Evolutionary conservation across 345 rosid species (phyloP).

Genomic region (Zanthoxylum bungeanum): DNA sequence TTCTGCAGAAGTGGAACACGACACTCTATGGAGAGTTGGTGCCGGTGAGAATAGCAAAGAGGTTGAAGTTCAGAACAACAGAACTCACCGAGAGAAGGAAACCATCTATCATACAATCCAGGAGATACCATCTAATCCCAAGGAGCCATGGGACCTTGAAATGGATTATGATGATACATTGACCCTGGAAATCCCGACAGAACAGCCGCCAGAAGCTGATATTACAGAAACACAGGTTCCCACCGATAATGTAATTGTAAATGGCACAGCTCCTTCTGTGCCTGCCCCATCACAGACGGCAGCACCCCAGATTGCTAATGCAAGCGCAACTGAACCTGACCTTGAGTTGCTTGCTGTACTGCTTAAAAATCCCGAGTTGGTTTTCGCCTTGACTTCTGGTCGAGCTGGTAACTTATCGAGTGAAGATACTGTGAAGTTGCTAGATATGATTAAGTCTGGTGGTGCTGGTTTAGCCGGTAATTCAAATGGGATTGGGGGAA

Average conservation of each 20-base stretch:
- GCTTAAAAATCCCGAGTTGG: slow-evolving; percentile 86
- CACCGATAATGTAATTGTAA: slow-evolving; percentile 31
- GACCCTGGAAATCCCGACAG: slow-evolving; percentile 78
- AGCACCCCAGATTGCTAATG: slow-evolving; percentile 2
- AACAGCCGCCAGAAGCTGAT: slow-evolving; percentile 78
- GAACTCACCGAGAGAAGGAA: slow-evolving; percentile 85
- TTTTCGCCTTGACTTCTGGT: slow-evolving; percentile 89
- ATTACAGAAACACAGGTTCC: slow-evolving; percentile 38
- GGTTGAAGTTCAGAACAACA: slow-evolving; percentile 71
- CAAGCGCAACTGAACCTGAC: slow-evolving; percentile 60
- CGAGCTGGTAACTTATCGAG: slow-evolving; percentile 55
- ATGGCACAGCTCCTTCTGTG: slow-evolving; percentile 26
- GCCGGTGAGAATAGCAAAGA: slow-evolving; percentile 93
- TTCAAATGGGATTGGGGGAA: slow-evolving; percentile 27
- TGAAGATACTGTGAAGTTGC: slow-evolving; percentile 77
- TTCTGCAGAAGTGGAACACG: slow-evolving; percentile 70
- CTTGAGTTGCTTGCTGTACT: slow-evolving; percentile 90
- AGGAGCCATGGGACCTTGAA: slow-evolving; percentile 96
- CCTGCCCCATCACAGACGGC: slow-evolving; percentile 34
- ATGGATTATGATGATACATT: slow-evolving; percentile 90
- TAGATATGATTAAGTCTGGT: slow-evolving; percentile 65
- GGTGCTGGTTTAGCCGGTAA: slow-evolving; percentile 32
- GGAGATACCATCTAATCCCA: slow-evolving; percentile 79
- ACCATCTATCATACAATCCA: slow-evolving; percentile 45
- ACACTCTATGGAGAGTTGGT: slow-evolving; percentile 66